phyloP scores from a whole-genome alignment of 1,284 basidiomycete species.

The Clitocybe nebularis region DNA sequence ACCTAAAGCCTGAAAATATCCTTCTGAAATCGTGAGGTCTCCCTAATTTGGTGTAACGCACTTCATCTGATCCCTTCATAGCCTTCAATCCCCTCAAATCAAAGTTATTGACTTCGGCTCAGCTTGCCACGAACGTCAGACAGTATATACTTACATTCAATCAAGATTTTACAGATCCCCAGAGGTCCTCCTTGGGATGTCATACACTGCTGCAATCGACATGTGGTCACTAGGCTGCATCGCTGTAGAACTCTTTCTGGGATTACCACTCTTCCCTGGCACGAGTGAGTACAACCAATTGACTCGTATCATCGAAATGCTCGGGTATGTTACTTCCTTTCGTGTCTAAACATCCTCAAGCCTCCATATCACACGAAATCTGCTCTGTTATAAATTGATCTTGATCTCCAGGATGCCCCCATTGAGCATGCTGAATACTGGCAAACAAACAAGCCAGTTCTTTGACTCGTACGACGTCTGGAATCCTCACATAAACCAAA shows the following conservation, averaged over 20 bases:
- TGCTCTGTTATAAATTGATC: constrained; percentile 14
- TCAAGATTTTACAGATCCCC: constrained; percentile 98
- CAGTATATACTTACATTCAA: constrained; percentile 99
- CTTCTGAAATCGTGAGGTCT: constrained; percentile 81
- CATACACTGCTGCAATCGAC: constrained; percentile 92
- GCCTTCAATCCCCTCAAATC: constrained; percentile 95
- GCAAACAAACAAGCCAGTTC: constrained; percentile 94
- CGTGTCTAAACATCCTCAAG: too few relatives aligned
- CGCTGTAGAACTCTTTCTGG: constrained; percentile 96
- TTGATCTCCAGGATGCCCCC: constrained; percentile 69
- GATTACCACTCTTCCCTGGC: constrained; percentile 94
- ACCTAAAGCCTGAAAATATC: constrained; percentile 97
- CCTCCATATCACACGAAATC: too few relatives aligned
- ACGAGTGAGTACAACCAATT: constrained; percentile 99
- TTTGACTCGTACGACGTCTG: constrained; percentile 76
- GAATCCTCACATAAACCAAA: constrained; percentile 65
- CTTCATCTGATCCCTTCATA: constrained; percentile 26
- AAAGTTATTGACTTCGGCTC: constrained; percentile 99
- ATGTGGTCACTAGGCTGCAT: constrained; percentile 97
- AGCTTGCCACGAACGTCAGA: constrained; percentile 97
- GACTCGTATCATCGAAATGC: constrained; percentile 96
- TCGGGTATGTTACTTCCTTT: constrained; percentile 65
- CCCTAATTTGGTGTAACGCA: constrained; percentile 1
- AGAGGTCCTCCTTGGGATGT: constrained; percentile 92
- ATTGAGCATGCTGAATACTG: constrained; percentile 89